These are phyloP conservation scores for Quercus mongolica DNA, from an alignment of 306 rosid species.

Conservation along the genomic window DNA sequence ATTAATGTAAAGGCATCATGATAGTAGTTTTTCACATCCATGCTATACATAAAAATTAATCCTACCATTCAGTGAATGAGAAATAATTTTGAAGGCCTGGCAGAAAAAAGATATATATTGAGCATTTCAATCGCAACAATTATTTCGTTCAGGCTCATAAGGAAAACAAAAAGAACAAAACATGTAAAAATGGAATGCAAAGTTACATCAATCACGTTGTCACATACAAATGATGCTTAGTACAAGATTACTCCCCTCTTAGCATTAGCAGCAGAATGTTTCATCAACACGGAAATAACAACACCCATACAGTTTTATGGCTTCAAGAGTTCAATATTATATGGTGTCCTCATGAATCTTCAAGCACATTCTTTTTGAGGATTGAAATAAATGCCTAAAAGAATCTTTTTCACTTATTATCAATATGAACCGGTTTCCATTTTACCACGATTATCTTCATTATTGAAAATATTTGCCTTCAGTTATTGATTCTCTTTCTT, in stretches of 20 bases:
- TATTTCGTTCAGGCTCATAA: not conserved
- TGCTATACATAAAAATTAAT: too few species aligned
- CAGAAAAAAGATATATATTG: not conserved
- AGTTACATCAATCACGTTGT: not conserved
- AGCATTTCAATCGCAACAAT: not conserved
- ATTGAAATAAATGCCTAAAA: not conserved
- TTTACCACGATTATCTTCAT: not conserved
- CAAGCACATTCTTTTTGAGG: not conserved
- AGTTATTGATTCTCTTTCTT: not conserved
- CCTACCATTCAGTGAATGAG: not conserved
- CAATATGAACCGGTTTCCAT: not conserved
- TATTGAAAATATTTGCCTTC: not conserved
- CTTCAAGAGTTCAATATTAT: not conserved
- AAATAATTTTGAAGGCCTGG: not conserved
- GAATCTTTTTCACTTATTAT: not conserved
- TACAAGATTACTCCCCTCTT: not conserved
- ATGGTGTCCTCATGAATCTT: not conserved
- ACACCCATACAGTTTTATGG: not conserved
- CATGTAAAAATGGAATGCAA: not conserved
- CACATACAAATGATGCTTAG: not conserved
- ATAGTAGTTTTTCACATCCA: too few species aligned
- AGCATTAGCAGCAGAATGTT: not conserved
- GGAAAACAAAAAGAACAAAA: not conserved
- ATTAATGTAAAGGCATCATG: too few species aligned
- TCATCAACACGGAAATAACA: not conserved